Percentiles rank a stretch among this genome's conserved stretches.
Evolutionary conservation across 2,329 filamentous ascomycete species (phyloP).

Genomic region (Phialophora chinensis): DNA sequence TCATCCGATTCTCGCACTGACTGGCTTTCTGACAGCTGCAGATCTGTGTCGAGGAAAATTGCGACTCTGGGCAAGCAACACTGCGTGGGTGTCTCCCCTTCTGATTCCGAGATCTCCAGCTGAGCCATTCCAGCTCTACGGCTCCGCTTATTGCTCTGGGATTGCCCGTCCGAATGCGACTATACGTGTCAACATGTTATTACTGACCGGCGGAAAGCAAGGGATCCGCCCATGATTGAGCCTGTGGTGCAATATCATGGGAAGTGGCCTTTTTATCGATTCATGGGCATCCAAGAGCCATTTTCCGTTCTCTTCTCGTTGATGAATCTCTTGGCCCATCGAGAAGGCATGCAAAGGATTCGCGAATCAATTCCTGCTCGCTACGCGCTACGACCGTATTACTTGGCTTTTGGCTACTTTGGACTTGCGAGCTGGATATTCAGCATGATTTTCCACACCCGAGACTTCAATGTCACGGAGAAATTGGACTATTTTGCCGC

Average conservation of each 20-base stretch:
- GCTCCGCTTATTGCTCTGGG: slow-evolving; percentile 88
- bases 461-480: slow-evolving; percentile 85
- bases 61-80: slow-evolving; percentile 66
- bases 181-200: slow-evolving; percentile 96
- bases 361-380: slow-evolving; percentile 70
- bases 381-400: slow-evolving; percentile 81
- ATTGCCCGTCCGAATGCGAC: slow-evolving; percentile 92
- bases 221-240: slow-evolving; percentile 66
- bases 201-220: slow-evolving; percentile 71
- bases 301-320: slow-evolving; percentile 92
- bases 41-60: slow-evolving; percentile 84
- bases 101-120: slow-evolving; percentile 35
- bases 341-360: slow-evolving; percentile 74
- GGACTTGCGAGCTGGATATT: slow-evolving; percentile 85
- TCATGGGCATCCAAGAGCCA: slow-evolving; percentile 93
- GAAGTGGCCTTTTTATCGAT: slow-evolving; percentile 95
- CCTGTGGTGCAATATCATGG: slow-evolving; percentile 92
- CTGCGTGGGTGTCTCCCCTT: slow-evolving; percentile 68
- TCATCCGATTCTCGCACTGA: background rate
- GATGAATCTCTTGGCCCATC: slow-evolving; percentile 87
- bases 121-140: slow-evolving; percentile 67
- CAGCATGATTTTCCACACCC: slow-evolving; percentile 88
- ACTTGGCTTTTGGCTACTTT: slow-evolving; percentile 77
- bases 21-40: slow-evolving; percentile 47
- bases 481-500: slow-evolving; percentile 96